These are phyloP conservation scores for Kwoniella pini DNA, from an alignment of 768 basidiomycete species.

Conservation along the genomic window DNA sequence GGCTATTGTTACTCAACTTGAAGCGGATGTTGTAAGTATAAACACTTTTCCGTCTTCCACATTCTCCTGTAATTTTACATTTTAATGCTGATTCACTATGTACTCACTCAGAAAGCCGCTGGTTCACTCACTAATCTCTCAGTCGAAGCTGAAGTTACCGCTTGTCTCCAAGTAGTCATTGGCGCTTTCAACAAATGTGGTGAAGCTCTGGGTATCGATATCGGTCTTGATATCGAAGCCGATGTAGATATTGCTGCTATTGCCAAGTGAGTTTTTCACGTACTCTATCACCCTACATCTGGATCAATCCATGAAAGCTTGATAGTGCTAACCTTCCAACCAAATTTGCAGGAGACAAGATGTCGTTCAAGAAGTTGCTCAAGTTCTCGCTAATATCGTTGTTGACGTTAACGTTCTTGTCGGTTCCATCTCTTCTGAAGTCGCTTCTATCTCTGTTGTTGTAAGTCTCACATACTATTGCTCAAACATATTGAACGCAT, in stretches of 20 bases:
- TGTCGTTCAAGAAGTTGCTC: slow-evolving; percentile 6
- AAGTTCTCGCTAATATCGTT: slow-evolving; percentile 15
- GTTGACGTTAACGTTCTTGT: slow-evolving; percentile 12
- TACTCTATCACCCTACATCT: not conserved
- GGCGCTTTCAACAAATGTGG: slow-evolving; percentile 20
- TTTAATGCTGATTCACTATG: not conserved
- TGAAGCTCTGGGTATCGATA: slow-evolving; percentile 15
- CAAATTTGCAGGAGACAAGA: slow-evolving; percentile 17
- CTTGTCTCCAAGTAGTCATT: slow-evolving; percentile 14
- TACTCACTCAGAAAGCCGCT: not conserved
- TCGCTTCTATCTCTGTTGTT: slow-evolving; percentile 8
- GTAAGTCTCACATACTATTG: slow-evolving; percentile 2
- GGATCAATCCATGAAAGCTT: too few species aligned
- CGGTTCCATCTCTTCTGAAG: slow-evolving; percentile 4
- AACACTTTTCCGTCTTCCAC: not conserved
- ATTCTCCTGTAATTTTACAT: not conserved
- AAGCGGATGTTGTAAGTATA: slow-evolving; percentile 20
- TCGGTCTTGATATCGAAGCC: slow-evolving; percentile 14
- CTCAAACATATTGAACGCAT: too few species aligned
- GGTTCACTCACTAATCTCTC: slow-evolving; percentile 7
- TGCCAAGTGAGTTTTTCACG: slow-evolving; percentile 17
- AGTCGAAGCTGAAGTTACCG: slow-evolving; percentile 13
- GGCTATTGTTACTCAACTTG: slow-evolving; percentile 19
- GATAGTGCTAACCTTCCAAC: too few species aligned
- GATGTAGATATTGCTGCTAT: slow-evolving; percentile 10